These are phyloP conservation scores for Sophora flavescens DNA, from an alignment of 306 rosid genomes.

Conservation along the genomic window DNA sequence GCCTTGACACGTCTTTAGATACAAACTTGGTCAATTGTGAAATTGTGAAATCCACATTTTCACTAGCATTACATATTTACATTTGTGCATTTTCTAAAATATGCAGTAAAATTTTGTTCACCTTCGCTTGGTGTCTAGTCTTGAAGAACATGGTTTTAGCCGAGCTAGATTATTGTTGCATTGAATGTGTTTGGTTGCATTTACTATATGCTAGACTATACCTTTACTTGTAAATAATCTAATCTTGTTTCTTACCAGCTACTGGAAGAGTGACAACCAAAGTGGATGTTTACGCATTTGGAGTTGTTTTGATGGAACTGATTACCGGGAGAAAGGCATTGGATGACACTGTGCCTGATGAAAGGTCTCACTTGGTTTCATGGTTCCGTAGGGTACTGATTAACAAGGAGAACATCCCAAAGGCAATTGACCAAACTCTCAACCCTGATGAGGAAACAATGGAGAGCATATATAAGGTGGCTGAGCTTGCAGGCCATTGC, in stretches of 20 bases:
- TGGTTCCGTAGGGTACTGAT: constrained; percentile 83
- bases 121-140: neutral
- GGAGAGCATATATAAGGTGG: constrained; percentile 84
- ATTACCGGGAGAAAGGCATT: constrained; percentile 80
- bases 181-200: constrained; percentile 5
- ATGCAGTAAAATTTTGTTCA: constrained; percentile 1
- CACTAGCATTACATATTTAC: neutral
- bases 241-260: constrained; percentile 54
- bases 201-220: neutral
- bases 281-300: constrained; percentile 90
- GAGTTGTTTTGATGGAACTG: constrained; percentile 88
- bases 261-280: constrained; percentile 93
- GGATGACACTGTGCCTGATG: constrained; percentile 83
- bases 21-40: neutral
- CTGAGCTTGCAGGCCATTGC: constrained; percentile 87
- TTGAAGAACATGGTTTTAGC: constrained; percentile 15
- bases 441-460: constrained; percentile 83
- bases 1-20: neutral
- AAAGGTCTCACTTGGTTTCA: constrained; percentile 80
- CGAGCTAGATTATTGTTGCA: constrained; percentile 8
- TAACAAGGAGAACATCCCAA: constrained; percentile 85
- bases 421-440: constrained; percentile 72
- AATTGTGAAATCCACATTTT: constrained; percentile 21
- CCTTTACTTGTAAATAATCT: constrained; percentile 38
- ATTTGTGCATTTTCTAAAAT: constrained; percentile 18